Evolutionary conservation across 1,139 yeast species (phyloP).

Genomic region (Hemisphaericaspora lyxosophila): DNA sequence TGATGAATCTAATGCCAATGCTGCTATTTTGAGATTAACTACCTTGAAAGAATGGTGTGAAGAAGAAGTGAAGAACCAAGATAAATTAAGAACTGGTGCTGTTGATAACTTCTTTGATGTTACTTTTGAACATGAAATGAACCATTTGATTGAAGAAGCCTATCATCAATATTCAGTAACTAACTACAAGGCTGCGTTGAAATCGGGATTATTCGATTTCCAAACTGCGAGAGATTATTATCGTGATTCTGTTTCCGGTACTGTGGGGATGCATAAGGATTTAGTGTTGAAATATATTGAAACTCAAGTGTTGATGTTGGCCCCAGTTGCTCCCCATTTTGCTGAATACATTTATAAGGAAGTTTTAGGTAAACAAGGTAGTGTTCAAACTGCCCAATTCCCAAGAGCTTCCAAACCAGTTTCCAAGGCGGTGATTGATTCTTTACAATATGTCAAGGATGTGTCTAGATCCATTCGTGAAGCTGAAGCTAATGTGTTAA

Average conservation of each 20-base stretch:
- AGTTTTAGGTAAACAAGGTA: slow-evolving; percentile 56
- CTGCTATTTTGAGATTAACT: slow-evolving; percentile 90
- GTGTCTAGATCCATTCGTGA: slow-evolving; percentile 86
- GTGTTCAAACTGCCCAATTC: slow-evolving; percentile 76
- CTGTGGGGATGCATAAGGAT: slow-evolving; percentile 77
- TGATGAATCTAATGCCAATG: slow-evolving; percentile 95
- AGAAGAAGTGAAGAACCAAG: slow-evolving; percentile 55
- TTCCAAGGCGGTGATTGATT: slow-evolving; percentile 59
- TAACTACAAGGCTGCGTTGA: slow-evolving; percentile 84
- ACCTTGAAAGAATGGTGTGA: slow-evolving; percentile 96
- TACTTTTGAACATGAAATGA: slow-evolving; percentile 95
- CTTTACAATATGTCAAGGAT: slow-evolving; percentile 75
- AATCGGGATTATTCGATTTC: slow-evolving; percentile 88
- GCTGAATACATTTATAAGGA: slow-evolving; percentile 89
- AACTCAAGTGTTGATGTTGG: slow-evolving; percentile 75
- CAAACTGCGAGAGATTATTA: slow-evolving; percentile 95
- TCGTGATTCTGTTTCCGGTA: slow-evolving; percentile 70
- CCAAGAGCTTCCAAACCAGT: slow-evolving; percentile 72
- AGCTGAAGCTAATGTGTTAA: slow-evolving; percentile 81
- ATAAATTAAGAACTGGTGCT: slow-evolving; percentile 68
- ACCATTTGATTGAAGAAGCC: slow-evolving; percentile 71
- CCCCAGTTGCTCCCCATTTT: slow-evolving; percentile 96
- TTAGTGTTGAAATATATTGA: slow-evolving; percentile 81
- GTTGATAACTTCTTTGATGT: slow-evolving; percentile 69
- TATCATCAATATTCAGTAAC: slow-evolving; percentile 69